A percentile compares a stretch with the other conserved stretches of the same genome.
These are phyloP conservation scores for Penicillium goetzii DNA, from an alignment of 495 filamentous ascomycete genomes.

Conservation along the genomic window DNA sequence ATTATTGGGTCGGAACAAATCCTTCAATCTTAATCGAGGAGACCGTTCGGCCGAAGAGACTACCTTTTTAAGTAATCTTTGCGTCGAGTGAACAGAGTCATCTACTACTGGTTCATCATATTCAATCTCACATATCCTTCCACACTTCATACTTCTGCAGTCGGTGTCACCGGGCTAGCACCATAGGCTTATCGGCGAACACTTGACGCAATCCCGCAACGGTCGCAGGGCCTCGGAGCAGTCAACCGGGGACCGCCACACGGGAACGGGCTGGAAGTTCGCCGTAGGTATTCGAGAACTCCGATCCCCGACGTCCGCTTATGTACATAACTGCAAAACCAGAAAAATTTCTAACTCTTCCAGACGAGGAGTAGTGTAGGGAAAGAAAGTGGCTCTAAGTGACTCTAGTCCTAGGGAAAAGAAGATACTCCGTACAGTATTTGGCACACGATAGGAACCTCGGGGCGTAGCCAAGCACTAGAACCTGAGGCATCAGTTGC, in stretches of 20 bases:
- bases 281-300: background rate
- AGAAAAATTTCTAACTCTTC: background rate
- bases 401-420: background rate
- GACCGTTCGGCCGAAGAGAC: background rate
- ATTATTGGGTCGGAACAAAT: background rate
- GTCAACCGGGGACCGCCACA: background rate
- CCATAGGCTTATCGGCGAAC: background rate
- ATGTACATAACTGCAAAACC: background rate
- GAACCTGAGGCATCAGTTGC: background rate
- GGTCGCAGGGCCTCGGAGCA: background rate
- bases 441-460: background rate
- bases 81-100: background rate
- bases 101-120: background rate
- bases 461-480: background rate
- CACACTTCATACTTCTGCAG: background rate
- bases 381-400: too few species aligned
- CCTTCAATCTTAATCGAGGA: background rate
- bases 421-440: too few species aligned
- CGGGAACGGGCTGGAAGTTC: background rate
- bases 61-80: background rate
- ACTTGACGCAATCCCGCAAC: background rate
- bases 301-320: background rate
- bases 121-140: background rate
- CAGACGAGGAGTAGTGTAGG: too few species aligned
- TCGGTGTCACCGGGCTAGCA: background rate